A percentile compares a stretch with the other conserved stretches of the same genome.
These are phyloP conservation scores for Eucalyptus fibrosa DNA, from an alignment of 345 rosid species.

Conservation along the genomic window DNA sequence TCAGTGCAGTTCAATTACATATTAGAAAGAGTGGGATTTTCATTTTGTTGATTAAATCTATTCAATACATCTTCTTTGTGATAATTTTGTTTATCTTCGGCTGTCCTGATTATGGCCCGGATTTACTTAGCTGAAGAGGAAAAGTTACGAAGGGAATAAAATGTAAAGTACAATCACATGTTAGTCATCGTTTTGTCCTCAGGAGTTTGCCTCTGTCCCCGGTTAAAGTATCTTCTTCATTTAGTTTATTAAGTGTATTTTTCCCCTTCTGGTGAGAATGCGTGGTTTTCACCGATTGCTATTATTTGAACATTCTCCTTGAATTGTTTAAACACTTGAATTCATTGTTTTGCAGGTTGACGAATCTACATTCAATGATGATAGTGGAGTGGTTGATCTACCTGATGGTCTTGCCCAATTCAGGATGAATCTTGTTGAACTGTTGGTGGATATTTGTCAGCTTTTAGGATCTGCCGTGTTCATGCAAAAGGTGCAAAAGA, in stretches of 20 bases:
- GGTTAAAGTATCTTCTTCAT: neutral
- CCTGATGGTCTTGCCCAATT: constrained; percentile 84
- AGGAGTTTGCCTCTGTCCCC: neutral
- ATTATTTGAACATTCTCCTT: neutral
- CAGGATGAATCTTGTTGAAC: constrained; percentile 80
- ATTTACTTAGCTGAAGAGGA: neutral
- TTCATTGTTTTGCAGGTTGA: constrained; percentile 50
- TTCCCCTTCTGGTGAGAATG: neutral
- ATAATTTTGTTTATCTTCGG: neutral
- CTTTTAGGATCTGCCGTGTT: constrained; percentile 51
- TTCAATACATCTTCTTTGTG: neutral
- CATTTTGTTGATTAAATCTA: neutral
- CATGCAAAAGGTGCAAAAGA: constrained; percentile 50
- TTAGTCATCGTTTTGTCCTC: neutral
- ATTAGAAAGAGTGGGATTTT: neutral
- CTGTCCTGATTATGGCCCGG: neutral
- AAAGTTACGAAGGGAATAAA: neutral
- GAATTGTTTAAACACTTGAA: neutral
- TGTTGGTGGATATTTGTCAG: constrained; percentile 86
- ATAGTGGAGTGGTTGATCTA: constrained; percentile 42
- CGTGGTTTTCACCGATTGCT: neutral
- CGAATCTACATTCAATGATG: constrained; percentile 54
- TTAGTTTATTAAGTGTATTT: neutral
- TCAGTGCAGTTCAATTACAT: neutral
- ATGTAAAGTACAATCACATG: neutral